Base-by-base conservation (phyloP, 495 filamentous ascomycete species). In the Neurospora terricola region DNA sequence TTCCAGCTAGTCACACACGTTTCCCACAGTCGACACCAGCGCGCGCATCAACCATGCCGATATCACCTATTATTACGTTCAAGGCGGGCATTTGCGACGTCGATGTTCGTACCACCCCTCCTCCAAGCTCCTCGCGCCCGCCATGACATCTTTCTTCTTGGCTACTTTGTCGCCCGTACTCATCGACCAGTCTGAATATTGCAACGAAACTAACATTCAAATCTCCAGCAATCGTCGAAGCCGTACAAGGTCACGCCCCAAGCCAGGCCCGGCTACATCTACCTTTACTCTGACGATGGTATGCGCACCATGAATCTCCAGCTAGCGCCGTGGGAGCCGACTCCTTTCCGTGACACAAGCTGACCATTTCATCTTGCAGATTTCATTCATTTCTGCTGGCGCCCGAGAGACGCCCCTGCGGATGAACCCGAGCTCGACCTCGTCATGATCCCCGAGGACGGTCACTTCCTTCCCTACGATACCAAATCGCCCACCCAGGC, bases 371-470 rank as follows among this genome's bases (percentile, higher is more conserved):
- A 21, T 34, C 27, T 18, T 18, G 54, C 69, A 92, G 91, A 97
- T 3, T 87, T 98, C 59, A 86, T 95, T 76, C 94, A 98, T 85
- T 96, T 99, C 83, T 98, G 95, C 88, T 99, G 96, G 96, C 92
- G 94, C 42, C 81, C 84, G 72, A 81, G 87, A 70, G 79, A 76
- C 38, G 76, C 74, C 70, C 86, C 88, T 37, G 81, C 90, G 76
- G 85, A 89, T 70, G 84, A 92, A 70, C 90, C 93, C 42, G 91
- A 94, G 69, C 81, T 94, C 42, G 93, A 98, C 79, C 86, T 97
- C 62, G 87, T 96, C 73, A 97, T 96, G 91, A 88, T 98, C 48
- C 94, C 96, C n/a, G 84, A 87, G 3, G 96, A 99, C 81, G 92
- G 90, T 72, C 87, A 88, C 76, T 98, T 99, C 80, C 87, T 88